Base-by-base conservation (phyloP, 306 rosid species). In the Ormosia semicastrata region DNA sequence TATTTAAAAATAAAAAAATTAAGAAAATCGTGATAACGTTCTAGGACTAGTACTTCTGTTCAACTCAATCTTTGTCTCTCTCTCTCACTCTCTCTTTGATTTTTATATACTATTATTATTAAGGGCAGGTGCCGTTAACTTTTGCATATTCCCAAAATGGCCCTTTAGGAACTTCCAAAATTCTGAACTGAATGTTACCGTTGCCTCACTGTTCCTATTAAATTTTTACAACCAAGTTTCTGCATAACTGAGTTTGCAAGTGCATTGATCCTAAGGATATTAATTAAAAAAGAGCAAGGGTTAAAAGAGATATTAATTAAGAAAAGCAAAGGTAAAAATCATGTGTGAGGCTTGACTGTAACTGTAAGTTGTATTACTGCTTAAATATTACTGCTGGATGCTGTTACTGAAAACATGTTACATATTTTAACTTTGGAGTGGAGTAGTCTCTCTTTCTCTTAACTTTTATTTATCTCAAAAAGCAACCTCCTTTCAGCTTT, bases 121-220 rank as follows among this genome's bases (percentile, higher is more conserved):
- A 83, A 86, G 24, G 24, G 24, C 24, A 66, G 84, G 93, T 86
- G 76, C 89, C 95, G 89, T 94, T 88, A 80, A 78, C 83, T 56
- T 64, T 86, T 80, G 11, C 40, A 4, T 12, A 78, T 89, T 49
- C 92, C 94, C 29, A 83, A 76, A 86, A 60, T 77, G 46, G 89
- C 93, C 94, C 77, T 81, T 34, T 62, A 82, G 83, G 85, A 89
- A 87, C 93, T 77, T 84, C 92, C 89, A 91, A 89, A 81, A 54
- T 0, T 75, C 85, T 76, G 72, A 54, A 82, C 90, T 37, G 77
- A 80, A 87, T 85, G 86, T 90, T 84, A 91, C 97, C 98, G 94
- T 94, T 90, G 94, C 85, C 46, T 30, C 74, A 54, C 65, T 50
- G 81, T 53, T 80, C 53, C 53, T 80, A 76, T 59, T 73, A 44